Evolutionary conservation across 2,329 filamentous ascomycete species (phyloP).

Genomic region (Cordyceps militaris): DNA sequence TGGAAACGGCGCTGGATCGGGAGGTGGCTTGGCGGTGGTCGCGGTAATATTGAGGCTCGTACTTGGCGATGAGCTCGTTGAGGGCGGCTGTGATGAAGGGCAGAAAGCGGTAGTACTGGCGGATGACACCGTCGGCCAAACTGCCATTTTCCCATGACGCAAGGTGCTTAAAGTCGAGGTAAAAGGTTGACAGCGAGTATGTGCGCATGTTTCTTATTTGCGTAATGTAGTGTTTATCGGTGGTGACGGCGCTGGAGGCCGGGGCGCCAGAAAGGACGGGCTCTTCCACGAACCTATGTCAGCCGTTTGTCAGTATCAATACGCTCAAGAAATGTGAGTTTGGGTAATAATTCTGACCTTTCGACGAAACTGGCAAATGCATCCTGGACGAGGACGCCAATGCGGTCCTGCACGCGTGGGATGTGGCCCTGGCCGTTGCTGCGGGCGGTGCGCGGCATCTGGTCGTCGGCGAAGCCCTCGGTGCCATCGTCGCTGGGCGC

Average conservation of each 20-base stretch:
- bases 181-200: slow-evolving; percentile 74
- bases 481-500: slow-evolving; percentile 56
- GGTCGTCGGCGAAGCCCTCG: slow-evolving; percentile 58
- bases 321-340: background rate
- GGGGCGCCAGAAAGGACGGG: slow-evolving; percentile 55
- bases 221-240: slow-evolving; percentile 77
- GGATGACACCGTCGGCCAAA: slow-evolving; percentile 77
- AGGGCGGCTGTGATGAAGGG: slow-evolving; percentile 84
- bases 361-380: slow-evolving; percentile 78
- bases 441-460: slow-evolving; percentile 47
- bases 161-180: slow-evolving; percentile 82
- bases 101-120: slow-evolving; percentile 89
- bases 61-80: slow-evolving; percentile 88
- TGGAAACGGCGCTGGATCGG: slow-evolving; percentile 59
- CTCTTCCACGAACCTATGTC: slow-evolving; percentile 59
- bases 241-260: slow-evolving; percentile 62
- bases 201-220: slow-evolving; percentile 72
- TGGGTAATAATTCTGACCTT: slow-evolving; percentile 41
- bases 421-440: slow-evolving; percentile 45
- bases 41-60: slow-evolving; percentile 89
- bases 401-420: slow-evolving; percentile 67
- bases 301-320: background rate
- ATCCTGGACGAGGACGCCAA: slow-evolving; percentile 66
- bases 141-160: slow-evolving; percentile 69
- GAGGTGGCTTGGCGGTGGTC: slow-evolving; percentile 81